Evolutionary conservation across 176 grass and related monocot species (phyloP), one percentile per base, ranked within the genome.

Genomic region (Dendrocalamus sinicus): DNA sequence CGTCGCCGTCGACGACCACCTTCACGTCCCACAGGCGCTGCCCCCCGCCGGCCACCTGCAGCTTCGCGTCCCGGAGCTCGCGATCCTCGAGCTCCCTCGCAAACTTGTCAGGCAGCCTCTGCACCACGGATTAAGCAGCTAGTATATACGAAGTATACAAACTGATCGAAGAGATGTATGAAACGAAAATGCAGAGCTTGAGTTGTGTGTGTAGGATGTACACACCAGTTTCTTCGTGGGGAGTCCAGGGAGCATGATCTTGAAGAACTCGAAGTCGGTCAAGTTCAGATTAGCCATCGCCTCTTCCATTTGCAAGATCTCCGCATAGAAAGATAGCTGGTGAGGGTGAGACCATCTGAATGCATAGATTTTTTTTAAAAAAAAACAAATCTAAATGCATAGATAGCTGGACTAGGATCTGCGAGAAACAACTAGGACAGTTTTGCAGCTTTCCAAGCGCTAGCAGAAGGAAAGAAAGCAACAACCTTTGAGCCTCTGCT

Each of bases 191-290:
- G 6, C 47, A 2, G 59, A 26, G 20, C 59, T 61, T 61, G 28
- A 9, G 14, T 46, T 15, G 55, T 0, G 16, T 12, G 53, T 41
- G 9, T 60, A 41, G 12, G 7, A 62, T n/a, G 55, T 24, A 24
- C 28, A 30, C 28, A 86, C 88, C 72, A 86, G 83, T 24, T 63
- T 76, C 19, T 47, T 70, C 57, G 22, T 37, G 32, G 59, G 37
- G 46, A 71, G 50, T 3, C 66, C 85, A 0, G 85, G 45, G 55
- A 86, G 55, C 6, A 86, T 80, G 66, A 90, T 48, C 55, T 57
- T 63, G 83, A 86, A 90, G 46, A 90, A 90, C 73, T 90, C 83
- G 57, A 82, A 72, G 26, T 65, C 45, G 57, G 37, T 15, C 55
- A 15, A 26, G 9, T 32, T 51, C 40, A 17, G 14, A 14, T 44